phyloP scores from a whole-genome alignment of 805 yeast genomes.

The Spathaspora boniae region DNA sequence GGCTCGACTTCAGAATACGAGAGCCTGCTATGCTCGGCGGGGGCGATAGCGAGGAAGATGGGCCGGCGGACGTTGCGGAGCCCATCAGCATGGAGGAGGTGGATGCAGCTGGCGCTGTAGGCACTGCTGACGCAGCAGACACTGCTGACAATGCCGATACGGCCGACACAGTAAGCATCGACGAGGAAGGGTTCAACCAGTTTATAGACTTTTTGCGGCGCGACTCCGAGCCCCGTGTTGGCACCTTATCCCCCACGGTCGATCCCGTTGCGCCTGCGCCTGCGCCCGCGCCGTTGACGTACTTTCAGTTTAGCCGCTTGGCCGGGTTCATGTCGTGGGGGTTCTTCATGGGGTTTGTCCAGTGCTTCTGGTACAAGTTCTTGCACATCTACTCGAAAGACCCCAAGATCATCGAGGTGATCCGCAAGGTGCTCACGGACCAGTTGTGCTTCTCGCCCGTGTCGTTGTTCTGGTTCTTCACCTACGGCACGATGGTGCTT shows the following conservation, averaged over 20 bases:
- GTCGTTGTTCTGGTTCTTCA: constrained; percentile 73
- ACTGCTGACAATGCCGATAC: constrained; percentile 7
- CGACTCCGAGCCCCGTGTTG: constrained; percentile 20
- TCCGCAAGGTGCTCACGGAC: constrained; percentile 85
- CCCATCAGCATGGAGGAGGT: neutral
- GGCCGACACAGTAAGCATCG: constrained; percentile 7
- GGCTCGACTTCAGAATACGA: constrained; percentile 18
- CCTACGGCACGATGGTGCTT: constrained; percentile 76
- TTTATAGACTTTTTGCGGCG: constrained; percentile 32
- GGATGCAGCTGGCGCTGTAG: constrained; percentile 11
- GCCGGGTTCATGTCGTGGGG: constrained; percentile 89
- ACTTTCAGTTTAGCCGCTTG: constrained; percentile 66
- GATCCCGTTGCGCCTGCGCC: neutral
- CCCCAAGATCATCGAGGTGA: constrained; percentile 78
- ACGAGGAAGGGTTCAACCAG: constrained; percentile 19
- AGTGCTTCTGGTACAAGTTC: constrained; percentile 85
- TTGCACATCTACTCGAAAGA: constrained; percentile 79
- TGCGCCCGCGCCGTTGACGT: constrained; percentile 25
- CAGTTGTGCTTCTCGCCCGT: constrained; percentile 88
- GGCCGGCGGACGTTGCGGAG: constrained; percentile 1
- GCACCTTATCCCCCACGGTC: neutral
- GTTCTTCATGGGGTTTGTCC: constrained; percentile 72
- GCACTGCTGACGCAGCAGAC: constrained; percentile 10
- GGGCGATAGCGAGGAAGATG: too few relatives aligned
- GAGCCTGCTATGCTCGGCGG: too few relatives aligned